Conservation (phyloP, 495 filamentous ascomycete genomes). For the Hypoxylon subgilvum region DNA sequence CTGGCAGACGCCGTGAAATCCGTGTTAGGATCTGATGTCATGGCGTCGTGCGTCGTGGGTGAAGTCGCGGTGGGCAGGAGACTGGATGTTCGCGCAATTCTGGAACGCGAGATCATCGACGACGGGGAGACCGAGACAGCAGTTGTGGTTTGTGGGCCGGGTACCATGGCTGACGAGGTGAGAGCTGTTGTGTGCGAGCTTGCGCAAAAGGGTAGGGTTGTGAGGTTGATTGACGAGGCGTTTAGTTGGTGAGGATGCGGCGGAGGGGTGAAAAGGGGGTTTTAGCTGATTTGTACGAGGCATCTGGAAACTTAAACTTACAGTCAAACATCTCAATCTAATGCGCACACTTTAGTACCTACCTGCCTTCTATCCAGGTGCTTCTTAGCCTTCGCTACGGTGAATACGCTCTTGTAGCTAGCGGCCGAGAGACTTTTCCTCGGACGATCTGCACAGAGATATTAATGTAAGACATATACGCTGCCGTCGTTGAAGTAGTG, state of each 20-base stretch:
- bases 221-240: constrained; percentile 36
- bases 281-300: too few species aligned
- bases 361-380: too few species aligned
- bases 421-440: too few species aligned
- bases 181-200: constrained; percentile 21
- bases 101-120: constrained; percentile 20
- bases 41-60: constrained; percentile 9
- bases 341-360: too few species aligned
- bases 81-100: constrained; percentile 20
- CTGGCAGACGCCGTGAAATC: constrained; percentile 17
- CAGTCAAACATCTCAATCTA: too few species aligned
- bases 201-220: constrained; percentile 1
- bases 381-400: too few species aligned
- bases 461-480: too few species aligned
- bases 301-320: too few species aligned
- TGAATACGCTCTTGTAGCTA: too few species aligned
- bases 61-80: constrained; percentile 28
- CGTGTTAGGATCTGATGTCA: constrained; percentile 7
- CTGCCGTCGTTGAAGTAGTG: too few species aligned
- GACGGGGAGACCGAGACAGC: constrained; percentile 15
- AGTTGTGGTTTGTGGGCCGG: constrained; percentile 38
- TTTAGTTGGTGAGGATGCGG: constrained; percentile 31
- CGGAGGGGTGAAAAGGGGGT: not conserved
- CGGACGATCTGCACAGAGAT: too few species aligned
- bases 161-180: constrained; percentile 35